These are phyloP conservation scores for Hyphopichia wangnamkhiaoensis DNA, from an alignment of 1,139 yeast species.

Conservation along the genomic window DNA sequence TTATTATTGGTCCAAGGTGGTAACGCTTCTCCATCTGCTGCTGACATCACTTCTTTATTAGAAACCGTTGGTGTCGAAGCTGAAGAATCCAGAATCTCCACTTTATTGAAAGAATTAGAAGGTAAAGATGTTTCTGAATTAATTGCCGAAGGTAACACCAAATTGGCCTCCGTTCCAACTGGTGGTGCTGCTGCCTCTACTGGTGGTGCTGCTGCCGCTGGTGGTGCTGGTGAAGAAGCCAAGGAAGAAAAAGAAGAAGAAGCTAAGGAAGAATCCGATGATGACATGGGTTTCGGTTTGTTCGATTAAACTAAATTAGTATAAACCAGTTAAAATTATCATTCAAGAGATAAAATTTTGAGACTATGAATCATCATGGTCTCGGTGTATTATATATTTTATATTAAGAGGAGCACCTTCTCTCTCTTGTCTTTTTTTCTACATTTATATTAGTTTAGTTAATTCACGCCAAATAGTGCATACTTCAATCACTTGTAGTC, in stretches of 20 bases:
- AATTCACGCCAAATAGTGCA: too few relatives aligned
- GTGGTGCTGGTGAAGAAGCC: conserved; percentile 41
- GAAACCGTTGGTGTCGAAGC: conserved; percentile 78
- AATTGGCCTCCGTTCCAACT: conserved; percentile 80
- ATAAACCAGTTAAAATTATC: background rate
- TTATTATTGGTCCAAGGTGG: conserved; percentile 86
- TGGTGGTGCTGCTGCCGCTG: conserved; percentile 46
- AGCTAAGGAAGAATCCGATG: conserved; percentile 47
- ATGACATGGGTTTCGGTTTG: conserved; percentile 90
- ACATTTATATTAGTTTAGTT: too few relatives aligned
- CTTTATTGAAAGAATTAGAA: conserved; percentile 69
- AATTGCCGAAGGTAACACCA: conserved; percentile 78
- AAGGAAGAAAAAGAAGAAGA: conserved; percentile 41
- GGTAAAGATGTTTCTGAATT: conserved; percentile 77
- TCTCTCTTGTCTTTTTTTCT: too few relatives aligned
- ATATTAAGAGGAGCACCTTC: too few relatives aligned
- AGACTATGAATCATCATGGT: background rate
- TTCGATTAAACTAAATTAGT: conserved; percentile 58
- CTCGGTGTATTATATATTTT: background rate
- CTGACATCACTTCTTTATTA: conserved; percentile 70
- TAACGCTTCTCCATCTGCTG: conserved; percentile 74
- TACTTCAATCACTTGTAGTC: too few relatives aligned
- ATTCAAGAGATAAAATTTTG: background rate
- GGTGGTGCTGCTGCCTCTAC: conserved; percentile 79
- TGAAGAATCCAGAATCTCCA: conserved; percentile 70